Conservation (phyloP, 352 stramenopile species). For the Globisporangium nodosum region DNA sequence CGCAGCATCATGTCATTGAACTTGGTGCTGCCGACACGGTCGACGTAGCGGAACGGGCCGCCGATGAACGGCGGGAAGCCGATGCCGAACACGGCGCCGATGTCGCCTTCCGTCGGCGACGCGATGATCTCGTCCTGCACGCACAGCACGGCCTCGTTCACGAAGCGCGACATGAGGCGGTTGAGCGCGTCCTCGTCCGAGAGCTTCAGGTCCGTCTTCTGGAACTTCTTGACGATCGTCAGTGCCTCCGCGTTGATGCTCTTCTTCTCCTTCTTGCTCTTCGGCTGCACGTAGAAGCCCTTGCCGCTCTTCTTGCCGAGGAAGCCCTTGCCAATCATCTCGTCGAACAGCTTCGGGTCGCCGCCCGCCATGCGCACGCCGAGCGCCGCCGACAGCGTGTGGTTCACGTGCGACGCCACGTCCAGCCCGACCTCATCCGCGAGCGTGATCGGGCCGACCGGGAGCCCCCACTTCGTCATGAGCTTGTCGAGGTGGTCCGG, state of each 20-base stretch:
- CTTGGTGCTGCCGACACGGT: conserved; percentile 90
- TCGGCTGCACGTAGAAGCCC: conserved; percentile 96
- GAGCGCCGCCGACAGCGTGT: conserved; percentile 91
- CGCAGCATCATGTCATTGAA: conserved; percentile 96
- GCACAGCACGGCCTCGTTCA: conserved; percentile 97
- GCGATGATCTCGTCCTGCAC: conserved; percentile 97
- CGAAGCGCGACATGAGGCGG: conserved; percentile 93
- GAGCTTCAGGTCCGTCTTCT: conserved; percentile 73
- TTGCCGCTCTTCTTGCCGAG: conserved; percentile 96
- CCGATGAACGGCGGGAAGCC: conserved; percentile 97
- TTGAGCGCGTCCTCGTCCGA: conserved; percentile 88
- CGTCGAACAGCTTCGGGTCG: conserved; percentile 88
- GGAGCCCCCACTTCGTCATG: conserved; percentile 95
- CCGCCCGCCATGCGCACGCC: conserved; percentile 94
- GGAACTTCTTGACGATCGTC: conserved; percentile 76
- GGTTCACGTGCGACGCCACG: conserved; percentile 92
- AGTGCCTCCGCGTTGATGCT: conserved; percentile 85
- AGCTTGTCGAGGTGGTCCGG: conserved; percentile 94
- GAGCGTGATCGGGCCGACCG: conserved; percentile 96
- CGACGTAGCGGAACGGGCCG: conserved; percentile 95
- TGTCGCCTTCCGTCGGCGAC: conserved; percentile 95
- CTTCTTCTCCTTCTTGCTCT: conserved; percentile 90
- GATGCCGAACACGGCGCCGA: conserved; percentile 98
- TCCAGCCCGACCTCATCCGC: conserved; percentile 98
- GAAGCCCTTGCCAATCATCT: conserved; percentile 95